Evolutionary conservation across 768 basidiomycete species (phyloP).

Genomic region (Lactarius psammicola): DNA sequence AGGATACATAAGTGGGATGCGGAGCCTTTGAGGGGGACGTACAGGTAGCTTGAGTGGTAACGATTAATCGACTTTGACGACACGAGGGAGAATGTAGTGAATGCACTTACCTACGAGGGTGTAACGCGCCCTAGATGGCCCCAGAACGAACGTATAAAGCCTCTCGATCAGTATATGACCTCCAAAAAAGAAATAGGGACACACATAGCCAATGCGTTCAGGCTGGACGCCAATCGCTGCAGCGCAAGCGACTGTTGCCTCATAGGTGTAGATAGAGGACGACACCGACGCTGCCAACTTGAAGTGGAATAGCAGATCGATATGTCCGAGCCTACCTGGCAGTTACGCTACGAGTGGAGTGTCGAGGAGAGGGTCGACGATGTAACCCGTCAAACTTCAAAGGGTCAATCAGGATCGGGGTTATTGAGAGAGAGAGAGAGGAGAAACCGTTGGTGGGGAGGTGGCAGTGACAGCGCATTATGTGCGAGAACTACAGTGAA

Average conservation of each 20-base stretch:
- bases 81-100: background rate
- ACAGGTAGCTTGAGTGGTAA: too few species aligned
- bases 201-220: background rate
- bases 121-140: slow-evolving; percentile 21
- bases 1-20: too few species aligned
- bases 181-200: background rate
- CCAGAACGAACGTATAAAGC: background rate
- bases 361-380: background rate
- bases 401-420: background rate
- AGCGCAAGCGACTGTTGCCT: fast-evolving
- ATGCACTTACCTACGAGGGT: slow-evolving; percentile 1
- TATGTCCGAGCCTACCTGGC: background rate
- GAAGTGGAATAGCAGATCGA: background rate
- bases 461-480: too few species aligned
- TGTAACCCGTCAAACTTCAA: background rate
- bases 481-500: too few species aligned
- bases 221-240: background rate
- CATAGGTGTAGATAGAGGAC: background rate
- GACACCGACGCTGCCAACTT: background rate
- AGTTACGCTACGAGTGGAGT: background rate
- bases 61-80: background rate
- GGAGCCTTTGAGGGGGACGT: too few species aligned
- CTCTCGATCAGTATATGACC: background rate
- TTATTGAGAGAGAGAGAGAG: background rate
- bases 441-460: background rate